A percentile compares a stretch with the other conserved stretches of the same genome.
Evolutionary conservation across 1,139 yeast species (phyloP).

Genomic region (Blastobotrys apis): DNA sequence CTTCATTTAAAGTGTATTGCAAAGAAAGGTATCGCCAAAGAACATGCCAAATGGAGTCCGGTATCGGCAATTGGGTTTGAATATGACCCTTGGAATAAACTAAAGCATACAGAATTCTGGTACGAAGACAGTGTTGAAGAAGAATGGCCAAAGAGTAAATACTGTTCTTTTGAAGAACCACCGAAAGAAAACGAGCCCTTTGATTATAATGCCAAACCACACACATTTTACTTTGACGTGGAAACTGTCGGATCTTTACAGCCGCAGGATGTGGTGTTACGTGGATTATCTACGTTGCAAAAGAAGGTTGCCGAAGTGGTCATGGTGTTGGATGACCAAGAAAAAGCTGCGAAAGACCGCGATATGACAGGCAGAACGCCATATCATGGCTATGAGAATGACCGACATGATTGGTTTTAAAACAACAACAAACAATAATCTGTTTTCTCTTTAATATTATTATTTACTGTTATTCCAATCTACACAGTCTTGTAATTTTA

Average conservation of each 20-base stretch:
- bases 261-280: slow-evolving; percentile 82
- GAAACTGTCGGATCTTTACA: slow-evolving; percentile 89
- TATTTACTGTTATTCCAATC: slow-evolving; percentile 51
- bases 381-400: not conserved
- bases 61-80: slow-evolving; percentile 97
- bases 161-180: slow-evolving; percentile 94
- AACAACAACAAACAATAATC: not conserved
- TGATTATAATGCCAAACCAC: slow-evolving; percentile 80
- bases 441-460: not conserved
- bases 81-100: slow-evolving; percentile 98
- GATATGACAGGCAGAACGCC: slow-evolving; percentile 6
- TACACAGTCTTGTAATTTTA: slow-evolving; percentile 68
- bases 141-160: slow-evolving; percentile 90
- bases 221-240: slow-evolving; percentile 76
- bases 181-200: slow-evolving; percentile 85
- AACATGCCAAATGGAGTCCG: slow-evolving; percentile 98
- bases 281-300: slow-evolving; percentile 80
- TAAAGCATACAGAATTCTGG: slow-evolving; percentile 95
- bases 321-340: slow-evolving; percentile 59
- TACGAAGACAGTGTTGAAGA: slow-evolving; percentile 80
- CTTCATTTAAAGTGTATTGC: slow-evolving; percentile 87
- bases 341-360: slow-evolving; percentile 10
- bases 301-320: slow-evolving; percentile 87
- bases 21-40: slow-evolving; percentile 96
- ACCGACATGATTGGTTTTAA: not conserved